These are phyloP conservation scores for Boletellus sp. DNA, from an alignment of 1,284 basidiomycete species.

Conservation along the genomic window DNA sequence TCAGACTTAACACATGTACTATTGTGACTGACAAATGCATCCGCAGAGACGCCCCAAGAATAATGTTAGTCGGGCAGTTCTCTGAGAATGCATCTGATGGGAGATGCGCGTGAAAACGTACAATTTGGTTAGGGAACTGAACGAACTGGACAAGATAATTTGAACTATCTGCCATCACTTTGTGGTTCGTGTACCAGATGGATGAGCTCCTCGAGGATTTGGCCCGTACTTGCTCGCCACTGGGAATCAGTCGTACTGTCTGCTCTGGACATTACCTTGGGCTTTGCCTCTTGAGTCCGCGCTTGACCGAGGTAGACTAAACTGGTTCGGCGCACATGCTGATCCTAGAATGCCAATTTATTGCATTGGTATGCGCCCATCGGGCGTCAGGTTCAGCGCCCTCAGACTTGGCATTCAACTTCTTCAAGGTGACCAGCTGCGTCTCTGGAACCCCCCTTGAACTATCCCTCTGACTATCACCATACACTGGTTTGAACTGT, in stretches of 20 bases:
- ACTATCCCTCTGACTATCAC: too few species aligned
- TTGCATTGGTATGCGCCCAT: slow-evolving; percentile 1
- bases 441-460: too few species aligned
- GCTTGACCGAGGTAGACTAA: neutral
- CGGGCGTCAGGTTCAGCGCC: neutral
- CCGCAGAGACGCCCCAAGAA: neutral
- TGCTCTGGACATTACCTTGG: neutral
- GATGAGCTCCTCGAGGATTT: neutral
- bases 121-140: neutral
- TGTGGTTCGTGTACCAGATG: neutral
- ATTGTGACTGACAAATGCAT: neutral
- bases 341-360: slow-evolving; percentile 6
- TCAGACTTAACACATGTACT: neutral
- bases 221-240: neutral
- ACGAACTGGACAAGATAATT: neutral
- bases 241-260: neutral
- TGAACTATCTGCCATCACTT: neutral
- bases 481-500: neutral
- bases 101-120: neutral
- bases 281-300: neutral
- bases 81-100: neutral
- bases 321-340: neutral
- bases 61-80: neutral
- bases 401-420: neutral
- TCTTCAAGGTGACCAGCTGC: neutral